Conservation (phyloP, 164 flowering plant species). For the Magnolia officinalis region DNA sequence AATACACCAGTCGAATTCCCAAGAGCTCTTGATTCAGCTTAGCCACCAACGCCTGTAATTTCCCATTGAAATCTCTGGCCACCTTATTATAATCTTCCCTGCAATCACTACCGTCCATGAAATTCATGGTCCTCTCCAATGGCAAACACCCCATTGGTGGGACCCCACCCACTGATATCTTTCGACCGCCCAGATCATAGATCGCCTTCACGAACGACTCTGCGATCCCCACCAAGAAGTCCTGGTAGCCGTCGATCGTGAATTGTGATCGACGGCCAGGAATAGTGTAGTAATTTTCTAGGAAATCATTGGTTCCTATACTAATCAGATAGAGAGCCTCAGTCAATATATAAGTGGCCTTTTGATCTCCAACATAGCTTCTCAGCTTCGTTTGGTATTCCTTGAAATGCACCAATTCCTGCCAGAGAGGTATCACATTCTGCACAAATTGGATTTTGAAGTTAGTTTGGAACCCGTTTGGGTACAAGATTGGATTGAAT, state of each 20-base stretch:
- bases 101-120: conserved; percentile 8
- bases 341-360: conserved; percentile 29
- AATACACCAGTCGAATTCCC: conserved; percentile 11
- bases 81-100: conserved; percentile 15
- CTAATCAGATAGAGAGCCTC: conserved; percentile 57
- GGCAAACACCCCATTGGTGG: conserved; percentile 82
- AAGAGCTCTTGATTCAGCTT: conserved; percentile 3
- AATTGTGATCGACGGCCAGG: conserved; percentile 17
- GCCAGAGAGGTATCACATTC: conserved; percentile 66
- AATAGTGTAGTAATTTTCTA: conserved; percentile 28
- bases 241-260: conserved; percentile 23
- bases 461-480: too few relatives aligned
- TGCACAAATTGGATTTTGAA: conserved; percentile 20
- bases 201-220: conserved; percentile 14
- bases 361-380: conserved; percentile 33
- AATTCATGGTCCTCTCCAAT: conserved; percentile 21
- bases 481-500: too few relatives aligned
- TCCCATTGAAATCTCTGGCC: conserved; percentile 21
- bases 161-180: conserved; percentile 42
- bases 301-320: conserved; percentile 73
- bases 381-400: conserved; percentile 46
- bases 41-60: conserved; percentile 10
- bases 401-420: conserved; percentile 61
- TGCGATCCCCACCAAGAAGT: conserved; percentile 24
- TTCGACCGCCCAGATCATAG: conserved; percentile 36